These are phyloP conservation scores for Penicillium nucicola DNA, from an alignment of 495 filamentous ascomycete genomes.

Conservation along the genomic window DNA sequence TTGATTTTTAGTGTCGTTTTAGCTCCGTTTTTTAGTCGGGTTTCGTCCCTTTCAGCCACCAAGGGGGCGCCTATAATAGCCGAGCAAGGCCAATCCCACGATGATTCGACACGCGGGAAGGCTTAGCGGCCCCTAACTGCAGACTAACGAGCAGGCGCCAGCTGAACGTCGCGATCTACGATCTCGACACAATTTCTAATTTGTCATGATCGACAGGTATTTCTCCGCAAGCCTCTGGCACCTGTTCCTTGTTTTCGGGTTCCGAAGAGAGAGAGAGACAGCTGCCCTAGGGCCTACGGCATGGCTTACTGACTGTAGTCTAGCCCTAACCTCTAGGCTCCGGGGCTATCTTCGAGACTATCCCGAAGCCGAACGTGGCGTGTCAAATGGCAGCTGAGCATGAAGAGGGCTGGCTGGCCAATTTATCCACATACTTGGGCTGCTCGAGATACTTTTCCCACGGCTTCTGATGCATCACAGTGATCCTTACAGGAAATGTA, in stretches of 20 bases:
- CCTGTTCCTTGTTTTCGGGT: too few species aligned
- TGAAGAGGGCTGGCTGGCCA: conserved; percentile 4
- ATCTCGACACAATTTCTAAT: neutral
- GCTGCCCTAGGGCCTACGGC: too few species aligned
- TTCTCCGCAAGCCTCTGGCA: conserved; percentile 13
- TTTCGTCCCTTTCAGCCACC: neutral
- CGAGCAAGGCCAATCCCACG: conserved; percentile 4
- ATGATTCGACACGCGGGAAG: conserved; percentile 13
- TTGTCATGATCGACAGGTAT: conserved; percentile 7
- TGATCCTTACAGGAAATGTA: too few species aligned
- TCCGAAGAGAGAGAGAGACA: too few species aligned
- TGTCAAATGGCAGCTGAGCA: conserved; percentile 2
- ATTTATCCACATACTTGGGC: neutral
- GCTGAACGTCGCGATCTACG: conserved; percentile 13
- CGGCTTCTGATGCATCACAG: too few species aligned
- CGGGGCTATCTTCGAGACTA: too few species aligned
- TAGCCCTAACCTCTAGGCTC: too few species aligned
- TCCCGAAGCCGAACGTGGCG: neutral
- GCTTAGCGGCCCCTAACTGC: conserved; percentile 16
- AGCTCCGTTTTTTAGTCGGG: too few species aligned
- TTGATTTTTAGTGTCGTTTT: too few species aligned
- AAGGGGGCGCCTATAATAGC: conserved; percentile 6
- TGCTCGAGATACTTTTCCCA: neutral
- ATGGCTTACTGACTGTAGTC: too few species aligned
- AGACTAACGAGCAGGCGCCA: conserved; percentile 9